Conservation (phyloP, 768 basidiomycete species). For the Pholiota molesta region DNA sequence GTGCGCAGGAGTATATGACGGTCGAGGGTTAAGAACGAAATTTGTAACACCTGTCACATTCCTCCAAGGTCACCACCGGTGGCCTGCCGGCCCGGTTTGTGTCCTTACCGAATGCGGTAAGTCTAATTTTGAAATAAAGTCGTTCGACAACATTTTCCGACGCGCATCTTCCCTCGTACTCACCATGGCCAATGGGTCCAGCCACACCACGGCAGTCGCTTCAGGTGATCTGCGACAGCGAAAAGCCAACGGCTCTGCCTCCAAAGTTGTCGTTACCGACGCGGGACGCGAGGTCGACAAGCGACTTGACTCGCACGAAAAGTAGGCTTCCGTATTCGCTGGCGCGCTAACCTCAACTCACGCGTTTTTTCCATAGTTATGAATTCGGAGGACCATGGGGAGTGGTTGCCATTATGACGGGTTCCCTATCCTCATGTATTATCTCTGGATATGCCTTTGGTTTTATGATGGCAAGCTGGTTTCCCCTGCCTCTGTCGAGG, state of each 20-base stretch:
- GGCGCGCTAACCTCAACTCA: conserved; percentile 11
- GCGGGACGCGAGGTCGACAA: conserved; percentile 77
- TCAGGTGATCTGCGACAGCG: conserved; percentile 19
- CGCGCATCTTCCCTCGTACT: background rate
- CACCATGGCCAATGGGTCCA: background rate
- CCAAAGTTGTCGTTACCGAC: conserved; percentile 53
- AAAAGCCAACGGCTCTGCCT: conserved; percentile 23
- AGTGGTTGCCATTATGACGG: conserved; percentile 89
- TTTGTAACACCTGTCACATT: conserved; percentile 17
- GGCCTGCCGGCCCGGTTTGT: background rate
- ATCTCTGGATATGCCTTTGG: conserved; percentile 96
- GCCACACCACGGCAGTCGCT: conserved; percentile 5
- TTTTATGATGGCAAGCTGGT: conserved; percentile 90
- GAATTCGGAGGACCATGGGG: conserved; percentile 97
- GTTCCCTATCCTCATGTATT: conserved; percentile 98
- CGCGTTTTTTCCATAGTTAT: conserved; percentile 53
- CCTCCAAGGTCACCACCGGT: background rate
- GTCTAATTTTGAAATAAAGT: conserved; percentile 13
- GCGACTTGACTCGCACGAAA: conserved; percentile 69
- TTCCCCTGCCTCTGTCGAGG: conserved; percentile 65
- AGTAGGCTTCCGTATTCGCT: conserved; percentile 37
- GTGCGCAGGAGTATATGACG: conserved; percentile 3
- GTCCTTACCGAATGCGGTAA: background rate
- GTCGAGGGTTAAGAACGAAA: conserved; percentile 7
- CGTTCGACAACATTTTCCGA: conserved; percentile 21